Base-by-base conservation (phyloP, 805 yeast species). In the Candida ponderosae region DNA sequence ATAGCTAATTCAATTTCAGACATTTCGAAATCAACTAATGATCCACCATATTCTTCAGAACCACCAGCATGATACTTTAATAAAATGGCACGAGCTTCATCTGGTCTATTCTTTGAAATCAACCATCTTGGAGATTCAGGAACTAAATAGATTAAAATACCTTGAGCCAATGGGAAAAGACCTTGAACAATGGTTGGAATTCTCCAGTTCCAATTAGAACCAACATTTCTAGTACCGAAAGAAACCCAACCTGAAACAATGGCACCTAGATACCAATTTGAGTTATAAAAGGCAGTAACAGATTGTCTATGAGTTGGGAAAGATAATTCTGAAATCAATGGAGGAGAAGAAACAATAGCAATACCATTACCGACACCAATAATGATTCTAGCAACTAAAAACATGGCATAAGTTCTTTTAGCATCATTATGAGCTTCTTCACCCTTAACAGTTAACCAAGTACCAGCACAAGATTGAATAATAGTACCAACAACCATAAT, bases 181-280 rank as follows among this genome's bases (percentile, higher is more conserved):
- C 68, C 73, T 54, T 76, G 81, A 31, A 75, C 41, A 35, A 63
- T 63, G 11, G 76, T 62, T 29, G 81, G 81, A 38, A 74, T 58
- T 56, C 75, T 70, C 80, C 80, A 75, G 20, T 67, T 57, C 63
- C 67, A 65, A 29, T 57, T 49, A 32, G 47, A 32, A 18, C 39
- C 36, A 29, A 54, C 27, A 37, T 44, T 44, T 42, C 56, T 54
- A 15, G 74, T 60, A 48, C 76, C 79, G 44, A 60, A 71, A 3
- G 74, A 61, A 35, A 66, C 63, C 72, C 74, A 68, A 20, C 74
- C 71, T 7, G 78, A 72, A 33, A 73, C 51, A 38, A 71, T 50
- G n/a, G 76, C 74, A 33, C 79, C 79, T 29, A 70, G 47, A 45
- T 68, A 71, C 77, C 76, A 72, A 42, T 66, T 65, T 17, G 68